phyloP scores from a whole-genome alignment of 139 green algal genomes.

The Dunaliella primolecta region DNA sequence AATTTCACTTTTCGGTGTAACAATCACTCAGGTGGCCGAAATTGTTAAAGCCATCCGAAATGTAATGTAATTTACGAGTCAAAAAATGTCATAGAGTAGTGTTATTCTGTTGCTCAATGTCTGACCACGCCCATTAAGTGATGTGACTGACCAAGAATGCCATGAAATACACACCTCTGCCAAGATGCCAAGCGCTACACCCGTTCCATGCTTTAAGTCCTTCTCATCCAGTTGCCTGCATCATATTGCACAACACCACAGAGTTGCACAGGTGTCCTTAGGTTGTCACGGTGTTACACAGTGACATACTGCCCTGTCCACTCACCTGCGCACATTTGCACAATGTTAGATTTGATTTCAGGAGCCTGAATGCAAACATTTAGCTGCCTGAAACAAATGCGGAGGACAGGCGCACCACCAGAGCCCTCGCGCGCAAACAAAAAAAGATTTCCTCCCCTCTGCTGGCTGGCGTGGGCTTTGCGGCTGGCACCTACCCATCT shows the following conservation, averaged over 20 bases:
- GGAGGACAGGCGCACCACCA: neutral
- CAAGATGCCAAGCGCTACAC: neutral
- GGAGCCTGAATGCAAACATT: neutral
- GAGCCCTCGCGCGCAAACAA: neutral
- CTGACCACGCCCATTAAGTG: too few species aligned
- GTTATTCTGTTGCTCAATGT: too few species aligned
- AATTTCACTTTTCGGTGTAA: too few species aligned
- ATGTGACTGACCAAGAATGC: too few species aligned
- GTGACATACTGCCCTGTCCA: neutral
- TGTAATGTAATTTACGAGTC: too few species aligned
- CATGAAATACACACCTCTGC: neutral
- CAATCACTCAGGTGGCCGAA: too few species aligned
- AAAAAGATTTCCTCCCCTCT: too few species aligned
- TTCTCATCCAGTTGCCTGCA: neutral
- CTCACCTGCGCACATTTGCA: neutral
- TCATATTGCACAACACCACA: neutral
- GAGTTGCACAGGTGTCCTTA: neutral
- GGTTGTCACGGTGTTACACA: neutral
- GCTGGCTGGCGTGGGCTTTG: too few species aligned
- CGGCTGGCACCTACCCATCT: constrained; percentile 29
- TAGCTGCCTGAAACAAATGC: neutral
- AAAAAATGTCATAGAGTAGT: too few species aligned
- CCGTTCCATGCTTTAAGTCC: neutral
- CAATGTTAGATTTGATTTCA: neutral
- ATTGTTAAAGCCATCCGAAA: too few species aligned